These are phyloP conservation scores for Aegilops bicornis DNA, from an alignment of 176 grass and related monocot species.

Conservation along the genomic window DNA sequence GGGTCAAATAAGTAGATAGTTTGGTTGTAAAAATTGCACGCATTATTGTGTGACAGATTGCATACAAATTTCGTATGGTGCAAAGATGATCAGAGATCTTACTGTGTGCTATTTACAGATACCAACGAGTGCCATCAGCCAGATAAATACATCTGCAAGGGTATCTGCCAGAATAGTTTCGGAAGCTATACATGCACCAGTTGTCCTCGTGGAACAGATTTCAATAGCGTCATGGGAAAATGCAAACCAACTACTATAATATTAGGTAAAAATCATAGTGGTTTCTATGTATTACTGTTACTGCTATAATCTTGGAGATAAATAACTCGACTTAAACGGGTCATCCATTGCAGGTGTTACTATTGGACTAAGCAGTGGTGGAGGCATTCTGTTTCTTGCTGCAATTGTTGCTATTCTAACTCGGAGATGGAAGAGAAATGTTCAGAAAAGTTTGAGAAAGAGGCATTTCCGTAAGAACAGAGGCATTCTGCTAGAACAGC, in stretches of 20 bases:
- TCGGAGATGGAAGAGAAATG: background rate
- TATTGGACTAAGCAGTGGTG: conserved; percentile 19
- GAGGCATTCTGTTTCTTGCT: background rate
- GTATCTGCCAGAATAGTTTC: background rate
- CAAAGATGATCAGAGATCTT: background rate
- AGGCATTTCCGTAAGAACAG: too few species aligned
- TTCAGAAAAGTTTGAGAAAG: too few species aligned
- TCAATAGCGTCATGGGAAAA: background rate
- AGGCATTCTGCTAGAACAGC: too few species aligned
- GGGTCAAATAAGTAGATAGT: background rate
- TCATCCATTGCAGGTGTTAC: background rate
- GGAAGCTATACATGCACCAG: conserved; percentile 2
- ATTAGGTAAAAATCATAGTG: background rate
- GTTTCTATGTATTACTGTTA: too few species aligned
- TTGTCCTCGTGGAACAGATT: background rate
- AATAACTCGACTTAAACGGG: background rate
- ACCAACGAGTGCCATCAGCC: conserved; percentile 15
- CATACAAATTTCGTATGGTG: too few species aligned
- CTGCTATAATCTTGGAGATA: background rate
- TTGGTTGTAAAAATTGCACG: background rate
- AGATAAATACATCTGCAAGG: conserved; percentile 14
- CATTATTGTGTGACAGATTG: too few species aligned
- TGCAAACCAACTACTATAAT: background rate
- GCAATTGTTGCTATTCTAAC: background rate
- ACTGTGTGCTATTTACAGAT: conserved; percentile 5